Conservation (phyloP, 1,284 basidiomycete genomes). For the Ganoderma leucocontextum region DNA sequence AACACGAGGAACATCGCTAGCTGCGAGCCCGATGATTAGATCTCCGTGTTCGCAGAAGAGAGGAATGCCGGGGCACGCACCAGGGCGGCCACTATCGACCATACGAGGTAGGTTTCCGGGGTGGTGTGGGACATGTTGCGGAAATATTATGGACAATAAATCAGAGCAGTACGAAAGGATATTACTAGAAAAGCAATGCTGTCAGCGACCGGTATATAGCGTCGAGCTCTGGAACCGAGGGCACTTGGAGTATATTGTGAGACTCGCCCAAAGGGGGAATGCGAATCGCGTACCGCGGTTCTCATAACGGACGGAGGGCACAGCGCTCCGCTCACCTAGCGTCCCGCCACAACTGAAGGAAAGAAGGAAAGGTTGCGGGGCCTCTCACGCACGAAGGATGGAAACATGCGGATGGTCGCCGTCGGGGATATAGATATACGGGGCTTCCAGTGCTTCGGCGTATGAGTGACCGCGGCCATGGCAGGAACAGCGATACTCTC, state of each 20-base stretch:
- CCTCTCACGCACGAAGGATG: not conserved
- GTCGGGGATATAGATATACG: not conserved
- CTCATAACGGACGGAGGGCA: not conserved
- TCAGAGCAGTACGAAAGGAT: constrained; percentile 1
- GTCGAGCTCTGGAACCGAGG: not conserved
- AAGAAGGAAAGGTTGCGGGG: not conserved
- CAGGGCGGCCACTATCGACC: constrained; percentile 61
- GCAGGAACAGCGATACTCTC: not conserved
- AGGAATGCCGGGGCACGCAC: constrained; percentile 46
- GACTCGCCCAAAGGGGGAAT: not conserved
- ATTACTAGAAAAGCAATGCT: not conserved
- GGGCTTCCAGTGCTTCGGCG: not conserved
- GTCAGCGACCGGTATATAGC: constrained; percentile 4
- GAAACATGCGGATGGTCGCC: not conserved
- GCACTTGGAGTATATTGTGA: too few species aligned
- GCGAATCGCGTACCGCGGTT: not conserved
- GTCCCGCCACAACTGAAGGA: not conserved
- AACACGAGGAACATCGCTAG: constrained; percentile 68
- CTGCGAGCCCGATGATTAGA: constrained; percentile 44
- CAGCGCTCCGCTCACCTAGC: constrained; percentile 5
- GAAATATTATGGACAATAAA: constrained; percentile 2
- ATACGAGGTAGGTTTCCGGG: constrained; percentile 66
- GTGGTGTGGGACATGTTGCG: constrained; percentile 68
- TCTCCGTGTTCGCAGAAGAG: not conserved
- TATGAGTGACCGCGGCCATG: not conserved